Conservation (phyloP, 2,329 filamentous ascomycete species). For the Hypoxylon sp. region DNA sequence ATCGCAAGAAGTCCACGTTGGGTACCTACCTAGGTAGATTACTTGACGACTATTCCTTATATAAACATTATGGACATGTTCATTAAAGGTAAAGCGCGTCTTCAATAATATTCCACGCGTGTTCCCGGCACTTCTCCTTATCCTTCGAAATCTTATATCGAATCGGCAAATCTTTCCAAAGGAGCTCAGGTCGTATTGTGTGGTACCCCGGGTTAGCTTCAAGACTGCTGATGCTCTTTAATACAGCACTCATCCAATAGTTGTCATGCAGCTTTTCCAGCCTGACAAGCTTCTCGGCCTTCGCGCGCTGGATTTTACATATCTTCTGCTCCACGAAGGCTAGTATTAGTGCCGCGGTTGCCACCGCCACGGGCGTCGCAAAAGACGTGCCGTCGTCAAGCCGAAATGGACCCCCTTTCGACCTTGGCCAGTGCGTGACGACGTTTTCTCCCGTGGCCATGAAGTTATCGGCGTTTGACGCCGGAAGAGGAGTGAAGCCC, state of each 20-base stretch:
- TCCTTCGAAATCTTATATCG: not conserved
- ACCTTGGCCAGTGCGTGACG: slow-evolving; percentile 11
- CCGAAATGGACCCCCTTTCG: slow-evolving; percentile 1
- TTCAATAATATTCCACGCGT: slow-evolving; percentile 9
- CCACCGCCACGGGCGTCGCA: slow-evolving; percentile 3
- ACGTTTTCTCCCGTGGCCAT: slow-evolving; percentile 8
- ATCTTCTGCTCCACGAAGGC: slow-evolving; percentile 13
- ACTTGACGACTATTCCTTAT: not conserved
- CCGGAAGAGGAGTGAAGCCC: slow-evolving; percentile 1
- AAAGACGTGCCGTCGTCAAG: slow-evolving; percentile 15
- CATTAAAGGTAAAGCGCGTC: slow-evolving; percentile 4
- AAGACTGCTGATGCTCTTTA: not conserved
- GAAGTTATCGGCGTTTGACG: slow-evolving; percentile 4
- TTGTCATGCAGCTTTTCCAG: slow-evolving; percentile 4
- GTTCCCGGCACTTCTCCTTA: slow-evolving; percentile 1
- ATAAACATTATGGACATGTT: not conserved
- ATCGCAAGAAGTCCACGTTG: too few relatives aligned
- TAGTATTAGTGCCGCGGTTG: slow-evolving; percentile 6
- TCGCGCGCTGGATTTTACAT: slow-evolving; percentile 1
- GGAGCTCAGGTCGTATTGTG: slow-evolving; percentile 4
- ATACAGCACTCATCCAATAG: slow-evolving; percentile 1
- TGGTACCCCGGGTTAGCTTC: not conserved
- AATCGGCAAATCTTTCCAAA: slow-evolving; percentile 5
- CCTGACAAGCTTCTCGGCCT: not conserved
- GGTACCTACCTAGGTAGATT: too few relatives aligned